Percentiles rank a stretch among this genome's conserved stretches.
These are phyloP conservation scores for Pisolithus microcarpus DNA, from an alignment of 768 basidiomycete species.

Conservation along the genomic window DNA sequence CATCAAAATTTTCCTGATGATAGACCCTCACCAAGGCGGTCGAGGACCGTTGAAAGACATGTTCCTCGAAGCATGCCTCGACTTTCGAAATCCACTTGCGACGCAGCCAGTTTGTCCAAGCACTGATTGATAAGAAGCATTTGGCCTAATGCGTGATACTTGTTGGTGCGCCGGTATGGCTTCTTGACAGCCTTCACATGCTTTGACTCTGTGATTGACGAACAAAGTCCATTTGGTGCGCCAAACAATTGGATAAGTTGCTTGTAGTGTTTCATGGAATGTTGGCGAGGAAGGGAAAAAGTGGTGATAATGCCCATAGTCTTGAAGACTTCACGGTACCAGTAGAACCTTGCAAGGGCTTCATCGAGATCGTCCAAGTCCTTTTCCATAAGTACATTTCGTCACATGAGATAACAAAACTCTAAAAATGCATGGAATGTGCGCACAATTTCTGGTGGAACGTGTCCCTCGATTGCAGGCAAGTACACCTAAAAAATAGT, in stretches of 20 bases:
- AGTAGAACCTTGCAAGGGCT: too few relatives aligned
- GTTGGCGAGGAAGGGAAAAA: too few relatives aligned
- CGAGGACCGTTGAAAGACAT: not conserved
- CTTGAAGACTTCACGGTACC: too few relatives aligned
- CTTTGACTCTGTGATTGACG: conserved; percentile 30
- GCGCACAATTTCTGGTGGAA: conserved; percentile 8
- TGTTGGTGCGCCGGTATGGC: conserved; percentile 25
- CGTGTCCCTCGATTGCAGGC: too few relatives aligned
- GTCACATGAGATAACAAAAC: conserved; percentile 26
- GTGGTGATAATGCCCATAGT: too few relatives aligned
- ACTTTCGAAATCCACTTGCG: conserved; percentile 11
- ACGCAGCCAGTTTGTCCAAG: not conserved
- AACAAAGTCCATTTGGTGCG: conserved; percentile 31
- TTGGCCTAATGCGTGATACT: conserved; percentile 17
- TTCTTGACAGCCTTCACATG: conserved; percentile 33
- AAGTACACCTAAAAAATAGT: too few relatives aligned
- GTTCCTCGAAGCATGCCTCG: conserved; percentile 17
- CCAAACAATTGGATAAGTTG: conserved; percentile 21
- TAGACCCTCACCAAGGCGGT: not conserved
- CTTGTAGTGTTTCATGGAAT: not conserved
- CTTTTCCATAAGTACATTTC: too few relatives aligned
- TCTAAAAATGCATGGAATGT: conserved; percentile 19
- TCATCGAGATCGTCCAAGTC: too few relatives aligned
- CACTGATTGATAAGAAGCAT: conserved; percentile 26
- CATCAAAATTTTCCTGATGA: too few relatives aligned